Evolutionary conservation across 2,329 filamentous ascomycete species (phyloP).

Genomic region (Neonectria ditissima): DNA sequence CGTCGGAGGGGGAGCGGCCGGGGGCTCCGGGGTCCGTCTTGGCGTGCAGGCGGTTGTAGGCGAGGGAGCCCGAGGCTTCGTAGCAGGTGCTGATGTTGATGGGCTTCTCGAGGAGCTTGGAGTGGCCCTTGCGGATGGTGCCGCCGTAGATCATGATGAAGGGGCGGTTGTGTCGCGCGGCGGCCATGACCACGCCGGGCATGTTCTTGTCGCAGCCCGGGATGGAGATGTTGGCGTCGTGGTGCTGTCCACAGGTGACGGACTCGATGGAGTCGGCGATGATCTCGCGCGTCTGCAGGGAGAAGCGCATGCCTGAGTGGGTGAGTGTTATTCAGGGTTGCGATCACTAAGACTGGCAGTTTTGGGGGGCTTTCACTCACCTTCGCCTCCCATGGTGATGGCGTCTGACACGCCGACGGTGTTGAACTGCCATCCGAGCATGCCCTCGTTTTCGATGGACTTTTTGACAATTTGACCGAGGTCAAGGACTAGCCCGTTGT

Average conservation of each 20-base stretch:
- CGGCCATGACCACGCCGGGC: constrained; percentile 92
- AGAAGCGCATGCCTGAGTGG: constrained; percentile 87
- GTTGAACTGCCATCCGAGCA: constrained; percentile 96
- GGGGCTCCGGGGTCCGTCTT: constrained; percentile 70
- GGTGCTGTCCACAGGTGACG: constrained; percentile 89
- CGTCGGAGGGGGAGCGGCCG: constrained; percentile 78
- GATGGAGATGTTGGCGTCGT: constrained; percentile 93
- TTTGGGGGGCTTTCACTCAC: constrained; percentile 55
- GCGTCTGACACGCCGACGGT: constrained; percentile 90
- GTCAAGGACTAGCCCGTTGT: constrained; percentile 73
- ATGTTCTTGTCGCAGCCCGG: constrained; percentile 98
- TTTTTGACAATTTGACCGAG: constrained; percentile 90
- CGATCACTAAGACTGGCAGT: neutral
- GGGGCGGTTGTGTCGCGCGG: constrained; percentile 89
- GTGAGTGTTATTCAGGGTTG: constrained; percentile 12
- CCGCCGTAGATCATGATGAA: constrained; percentile 97
- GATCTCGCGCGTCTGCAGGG: constrained; percentile 88
- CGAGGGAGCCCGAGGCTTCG: constrained; percentile 85
- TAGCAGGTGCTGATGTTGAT: constrained; percentile 93
- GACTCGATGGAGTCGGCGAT: constrained; percentile 96
- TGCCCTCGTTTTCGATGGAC: constrained; percentile 81
- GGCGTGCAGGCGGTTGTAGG: constrained; percentile 81
- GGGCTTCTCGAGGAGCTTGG: constrained; percentile 76
- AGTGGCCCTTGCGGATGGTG: constrained; percentile 89
- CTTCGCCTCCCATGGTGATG: constrained; percentile 95